Evolutionary conservation across 805 yeast genomes (phyloP), one percentile per base, ranked within the genome.

Genomic region (Kodamaea jinghongensis): DNA sequence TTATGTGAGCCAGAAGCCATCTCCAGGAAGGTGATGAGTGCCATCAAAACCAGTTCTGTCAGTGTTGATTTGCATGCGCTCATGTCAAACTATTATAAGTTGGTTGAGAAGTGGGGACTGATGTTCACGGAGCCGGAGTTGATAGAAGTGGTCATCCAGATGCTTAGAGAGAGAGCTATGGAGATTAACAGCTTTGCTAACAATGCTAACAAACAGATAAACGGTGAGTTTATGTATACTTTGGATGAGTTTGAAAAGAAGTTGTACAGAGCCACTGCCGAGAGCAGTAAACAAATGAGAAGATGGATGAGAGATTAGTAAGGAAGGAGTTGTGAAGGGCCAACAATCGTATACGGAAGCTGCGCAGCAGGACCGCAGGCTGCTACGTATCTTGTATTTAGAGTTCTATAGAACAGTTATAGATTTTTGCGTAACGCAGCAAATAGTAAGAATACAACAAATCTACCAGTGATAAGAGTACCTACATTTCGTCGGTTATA

Each of bases 191-290:
- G 83, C 54, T 76, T 71, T 49, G 88, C 95, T 10, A 66, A 67
- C 34, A 78, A 76, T 41, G 62, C 75, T 17, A 61, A 66, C 43
- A 70, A 75, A 56, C 75, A 73, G 48, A 65, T 76, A 43, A 63
- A 66, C 43, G 61, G 61, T 45, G 65, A 71, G 39, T 85, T 89
- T 49, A 51, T 86, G 32, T 67, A 75, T 43, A 78, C 81, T 4
- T 63, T 89, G 45, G 97, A 89, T 55, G 87, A 82, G 52, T 82
- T 78, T 56, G 97, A 89, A 52, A 82, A 77, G 56, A 61, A 59
- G 25, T 52, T 85, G 15, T 83, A 75, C 58, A 75, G 69, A 42
- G 51, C 56, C 10, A 71, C 87, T 2, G 73, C 78, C 42, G 78
- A 71, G 38, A 71, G 78, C 37, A 61, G 64, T 43, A 58, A 60